Evolutionary conservation across 768 basidiomycete genomes (phyloP).

Genomic region (Auricularia heimuer): DNA sequence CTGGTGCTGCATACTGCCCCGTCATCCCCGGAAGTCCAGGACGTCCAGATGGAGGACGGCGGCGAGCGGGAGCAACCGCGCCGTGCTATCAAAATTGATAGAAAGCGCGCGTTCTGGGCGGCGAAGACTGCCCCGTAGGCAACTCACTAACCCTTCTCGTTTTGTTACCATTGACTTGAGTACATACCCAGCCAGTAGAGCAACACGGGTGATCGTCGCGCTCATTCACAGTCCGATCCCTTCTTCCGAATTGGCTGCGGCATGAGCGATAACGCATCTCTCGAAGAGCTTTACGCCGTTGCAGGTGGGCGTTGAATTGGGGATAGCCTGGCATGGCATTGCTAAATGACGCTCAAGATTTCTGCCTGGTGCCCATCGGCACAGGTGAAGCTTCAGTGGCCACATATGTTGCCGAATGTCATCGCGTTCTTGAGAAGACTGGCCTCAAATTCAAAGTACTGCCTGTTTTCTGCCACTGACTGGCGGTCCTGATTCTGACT

Average conservation of each 20-base stretch:
- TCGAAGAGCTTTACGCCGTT: slow-evolving; percentile 60
- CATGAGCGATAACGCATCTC: slow-evolving; percentile 4
- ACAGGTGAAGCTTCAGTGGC: slow-evolving; percentile 69
- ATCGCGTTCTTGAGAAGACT: slow-evolving; percentile 69
- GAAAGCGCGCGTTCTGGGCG: neutral
- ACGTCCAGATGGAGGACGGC: neutral
- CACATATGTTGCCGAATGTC: slow-evolving; percentile 72
- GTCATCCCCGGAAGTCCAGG: neutral
- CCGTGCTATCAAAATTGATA: neutral
- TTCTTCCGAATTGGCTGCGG: neutral
- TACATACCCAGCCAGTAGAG: no score
- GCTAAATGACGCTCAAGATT: slow-evolving; percentile 38
- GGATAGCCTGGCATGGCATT: no score
- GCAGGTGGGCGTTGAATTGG: slow-evolving; percentile 39
- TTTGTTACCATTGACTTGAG: no score
- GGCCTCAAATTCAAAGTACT: slow-evolving; percentile 75
- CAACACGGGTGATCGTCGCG: neutral
- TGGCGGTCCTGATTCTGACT: slow-evolving; percentile 4
- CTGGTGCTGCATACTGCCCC: neutral
- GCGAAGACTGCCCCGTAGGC: neutral
- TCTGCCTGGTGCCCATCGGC: slow-evolving; percentile 83
- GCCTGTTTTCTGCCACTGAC: neutral
- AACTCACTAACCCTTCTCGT: no score
- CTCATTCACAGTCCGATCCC: neutral
- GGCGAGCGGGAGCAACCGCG: neutral